These are phyloP conservation scores for Scenedesmus sp. DNA, from an alignment of 163 green algal species.

Conservation along the genomic window DNA sequence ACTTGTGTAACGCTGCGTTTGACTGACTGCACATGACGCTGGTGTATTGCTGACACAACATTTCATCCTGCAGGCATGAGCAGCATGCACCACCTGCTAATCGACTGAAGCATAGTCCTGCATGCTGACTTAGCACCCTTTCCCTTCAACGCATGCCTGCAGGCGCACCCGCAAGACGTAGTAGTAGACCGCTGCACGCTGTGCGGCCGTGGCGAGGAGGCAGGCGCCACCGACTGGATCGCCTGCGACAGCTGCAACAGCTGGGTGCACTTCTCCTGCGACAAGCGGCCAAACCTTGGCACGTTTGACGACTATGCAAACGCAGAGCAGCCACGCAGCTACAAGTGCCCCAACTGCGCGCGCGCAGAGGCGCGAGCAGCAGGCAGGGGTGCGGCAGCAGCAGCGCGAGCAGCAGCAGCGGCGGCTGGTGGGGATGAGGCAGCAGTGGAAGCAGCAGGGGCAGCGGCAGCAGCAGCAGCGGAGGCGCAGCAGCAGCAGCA, in stretches of 20 bases:
- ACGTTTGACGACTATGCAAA: constrained; percentile 61
- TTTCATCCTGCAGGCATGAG: not conserved
- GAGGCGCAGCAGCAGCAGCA: constrained; percentile 29
- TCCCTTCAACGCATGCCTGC: not conserved
- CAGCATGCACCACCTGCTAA: no score
- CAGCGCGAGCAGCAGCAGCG: not conserved
- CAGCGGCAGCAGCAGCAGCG: not conserved
- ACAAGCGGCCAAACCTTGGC: constrained; percentile 57
- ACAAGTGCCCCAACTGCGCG: constrained; percentile 48
- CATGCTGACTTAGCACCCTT: not conserved
- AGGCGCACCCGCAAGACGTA: constrained; percentile 64
- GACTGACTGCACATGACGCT: not conserved
- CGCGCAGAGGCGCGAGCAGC: constrained; percentile 21
- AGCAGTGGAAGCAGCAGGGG: not conserved
- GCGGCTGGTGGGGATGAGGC: not conserved
- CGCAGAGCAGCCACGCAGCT: constrained; percentile 40
- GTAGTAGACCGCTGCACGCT: constrained; percentile 62
- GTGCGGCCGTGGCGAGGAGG: constrained; percentile 61
- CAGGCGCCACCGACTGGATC: constrained; percentile 61
- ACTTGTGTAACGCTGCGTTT: not conserved
- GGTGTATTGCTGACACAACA: not conserved
- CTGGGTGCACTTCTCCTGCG: constrained; percentile 67
- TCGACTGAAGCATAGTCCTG: no score
- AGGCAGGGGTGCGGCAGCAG: constrained; percentile 23
- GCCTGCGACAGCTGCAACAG: constrained; percentile 66